Base-by-base conservation (phyloP, 306 rosid species). In the Lotus japonicus region DNA sequence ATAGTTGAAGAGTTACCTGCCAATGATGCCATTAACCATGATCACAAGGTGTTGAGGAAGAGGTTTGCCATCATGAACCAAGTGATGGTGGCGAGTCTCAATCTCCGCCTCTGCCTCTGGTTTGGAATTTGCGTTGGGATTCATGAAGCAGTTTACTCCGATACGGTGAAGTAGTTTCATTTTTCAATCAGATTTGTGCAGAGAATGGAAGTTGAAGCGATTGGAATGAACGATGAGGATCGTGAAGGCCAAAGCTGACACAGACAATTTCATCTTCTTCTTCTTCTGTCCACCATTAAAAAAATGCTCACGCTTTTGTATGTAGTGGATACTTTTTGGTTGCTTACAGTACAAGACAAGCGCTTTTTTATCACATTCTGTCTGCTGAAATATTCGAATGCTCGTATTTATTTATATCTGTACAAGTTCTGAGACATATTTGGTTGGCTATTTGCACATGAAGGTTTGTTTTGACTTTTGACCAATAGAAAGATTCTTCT, bases 21-120 rank as follows among this genome's bases (percentile, higher is more conserved):
- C 71, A 12, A 49, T 18, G 19, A 66, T 31, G n/a, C 71, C 71
- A 35, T 66, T 33, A 50, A 66, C 71, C 71, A 66, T 66, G 8
- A 66, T 2, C 0, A 66, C 60, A 50, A 66, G 71, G 58, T 65
- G 70, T 6, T 26, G 58, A 28, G 70, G 58, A 43, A 19, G 14
- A 11, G 56, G 0, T 11, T 16, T 9, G n/a, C 26, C 26, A 21
- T 21, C n/a, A 3, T 9, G 23, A 48, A 26, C 31, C 4, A 26
- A 3, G 31, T 26, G 31, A 4, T 26, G 31, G 31, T 26, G 31
- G 31, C 31, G 31, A 26, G 21, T 46, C 9, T 17, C 52, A 19
- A 2, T 11, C 0, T 14, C 63, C 3, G 2, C 18, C 18, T 39
- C 50, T 1, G 9, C 9, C 19, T 42, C 49, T 18, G 11, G 16